Conservation (phyloP, 2,329 filamentous ascomycete species). For the Aspergillus glaucus region DNA sequence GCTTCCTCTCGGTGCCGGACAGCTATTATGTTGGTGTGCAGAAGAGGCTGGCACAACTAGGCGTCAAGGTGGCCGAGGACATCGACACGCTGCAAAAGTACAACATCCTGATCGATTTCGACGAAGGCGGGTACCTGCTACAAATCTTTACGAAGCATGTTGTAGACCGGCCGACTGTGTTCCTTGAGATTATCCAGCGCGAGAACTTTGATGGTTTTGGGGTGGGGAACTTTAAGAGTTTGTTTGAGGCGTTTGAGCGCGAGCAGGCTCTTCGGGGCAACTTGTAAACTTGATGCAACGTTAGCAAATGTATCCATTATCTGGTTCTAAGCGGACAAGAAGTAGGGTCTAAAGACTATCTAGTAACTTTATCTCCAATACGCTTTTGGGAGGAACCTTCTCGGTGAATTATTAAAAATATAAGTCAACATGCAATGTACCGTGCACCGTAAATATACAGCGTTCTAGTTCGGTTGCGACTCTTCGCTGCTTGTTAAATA, state of each 20-base stretch:
- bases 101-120: conserved; percentile 86
- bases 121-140: conserved; percentile 75
- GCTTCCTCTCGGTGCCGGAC: conserved; percentile 78
- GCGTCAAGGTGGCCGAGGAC: conserved; percentile 61
- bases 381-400: too few species aligned
- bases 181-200: conserved; percentile 87
- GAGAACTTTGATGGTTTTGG: conserved; percentile 85
- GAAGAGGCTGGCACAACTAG: conserved; percentile 55
- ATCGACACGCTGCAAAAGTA: conserved; percentile 66
- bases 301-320: too few species aligned
- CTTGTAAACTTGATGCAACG: conserved; percentile 42
- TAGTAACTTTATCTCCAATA: too few species aligned
- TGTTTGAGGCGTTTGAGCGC: conserved; percentile 88
- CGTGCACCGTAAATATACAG: too few species aligned
- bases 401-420: too few species aligned
- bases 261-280: conserved; percentile 81
- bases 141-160: conserved; percentile 73
- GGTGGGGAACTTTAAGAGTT: conserved; percentile 84
- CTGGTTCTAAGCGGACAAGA: too few species aligned
- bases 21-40: conserved; percentile 74
- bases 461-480: too few species aligned
- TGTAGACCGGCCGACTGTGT: conserved; percentile 88
- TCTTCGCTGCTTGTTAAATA: too few species aligned
- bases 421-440: too few species aligned
- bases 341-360: too few species aligned